Conservation (phyloP, 2,329 filamentous ascomycete genomes). For the Zalaria obscura region DNA sequence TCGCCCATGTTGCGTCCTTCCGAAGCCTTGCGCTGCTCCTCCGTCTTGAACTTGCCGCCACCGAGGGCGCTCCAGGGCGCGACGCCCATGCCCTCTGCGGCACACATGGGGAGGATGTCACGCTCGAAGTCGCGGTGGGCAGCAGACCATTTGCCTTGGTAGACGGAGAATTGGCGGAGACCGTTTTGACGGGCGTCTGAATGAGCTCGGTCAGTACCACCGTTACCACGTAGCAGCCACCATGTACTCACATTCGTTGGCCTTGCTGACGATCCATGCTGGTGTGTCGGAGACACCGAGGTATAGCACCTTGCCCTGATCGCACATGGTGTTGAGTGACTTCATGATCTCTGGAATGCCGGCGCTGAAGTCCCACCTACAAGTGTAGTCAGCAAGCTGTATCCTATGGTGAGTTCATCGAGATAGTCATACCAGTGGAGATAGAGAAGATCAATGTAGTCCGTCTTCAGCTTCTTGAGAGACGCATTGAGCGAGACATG, state of each 20-base stretch:
- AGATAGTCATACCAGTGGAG: conserved; percentile 20
- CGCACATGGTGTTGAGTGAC: conserved; percentile 20
- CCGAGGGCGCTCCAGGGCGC: conserved; percentile 35
- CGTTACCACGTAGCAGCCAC: too few relatives aligned
- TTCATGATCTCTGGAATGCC: conserved; percentile 25
- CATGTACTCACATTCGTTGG: conserved; percentile 28
- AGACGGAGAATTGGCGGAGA: conserved; percentile 22
- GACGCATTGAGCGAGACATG: conserved; percentile 26
- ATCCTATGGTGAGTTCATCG: background rate
- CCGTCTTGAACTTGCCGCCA: conserved; percentile 35
- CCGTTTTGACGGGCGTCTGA: conserved; percentile 23
- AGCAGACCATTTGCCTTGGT: conserved; percentile 24
- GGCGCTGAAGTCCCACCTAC: conserved; percentile 37
- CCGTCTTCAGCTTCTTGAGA: conserved; percentile 18
- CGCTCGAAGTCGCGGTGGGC: conserved; percentile 24
- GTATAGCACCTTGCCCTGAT: conserved; percentile 22
- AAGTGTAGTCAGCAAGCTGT: background rate
- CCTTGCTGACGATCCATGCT: conserved; percentile 20
- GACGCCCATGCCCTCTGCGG: conserved; percentile 25
- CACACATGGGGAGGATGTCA: conserved; percentile 26
- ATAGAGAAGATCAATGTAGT: conserved; percentile 11
- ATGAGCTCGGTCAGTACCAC: background rate
- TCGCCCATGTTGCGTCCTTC: conserved; percentile 17
- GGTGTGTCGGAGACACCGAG: conserved; percentile 24
- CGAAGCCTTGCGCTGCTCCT: conserved; percentile 28